These are phyloP conservation scores for Podospora fimiseda DNA, from an alignment of 495 filamentous ascomycete genomes.

Conservation along the genomic window DNA sequence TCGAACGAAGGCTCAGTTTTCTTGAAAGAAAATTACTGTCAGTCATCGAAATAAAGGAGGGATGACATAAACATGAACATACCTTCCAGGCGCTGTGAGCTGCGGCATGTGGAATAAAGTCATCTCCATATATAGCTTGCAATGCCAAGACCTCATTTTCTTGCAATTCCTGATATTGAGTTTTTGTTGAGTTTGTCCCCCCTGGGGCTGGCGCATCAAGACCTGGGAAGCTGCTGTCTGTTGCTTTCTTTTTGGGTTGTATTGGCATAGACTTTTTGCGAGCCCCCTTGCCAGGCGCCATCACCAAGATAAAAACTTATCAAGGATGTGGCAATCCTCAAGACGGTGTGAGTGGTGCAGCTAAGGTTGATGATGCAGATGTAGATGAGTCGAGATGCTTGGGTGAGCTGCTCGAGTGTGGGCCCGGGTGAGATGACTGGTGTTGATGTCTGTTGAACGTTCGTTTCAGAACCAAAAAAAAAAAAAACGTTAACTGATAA, in stretches of 20 bases:
- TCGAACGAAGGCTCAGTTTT: slow-evolving; percentile 79
- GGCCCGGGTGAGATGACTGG: too few relatives aligned
- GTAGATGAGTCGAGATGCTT: slow-evolving; percentile 1
- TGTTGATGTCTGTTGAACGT: too few relatives aligned
- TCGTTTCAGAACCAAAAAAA: too few relatives aligned
- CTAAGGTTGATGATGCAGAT: too few relatives aligned
- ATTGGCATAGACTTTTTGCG: slow-evolving; percentile 25
- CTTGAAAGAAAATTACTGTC: slow-evolving; percentile 25
- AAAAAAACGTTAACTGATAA: too few relatives aligned
- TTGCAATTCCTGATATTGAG: slow-evolving; percentile 79
- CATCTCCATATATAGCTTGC: slow-evolving; percentile 85
- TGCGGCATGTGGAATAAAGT: slow-evolving; percentile 68
- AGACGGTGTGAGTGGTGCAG: too few relatives aligned
- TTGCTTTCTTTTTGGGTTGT: slow-evolving; percentile 29
- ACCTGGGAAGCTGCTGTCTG: slow-evolving; percentile 36
- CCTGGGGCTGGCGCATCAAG: slow-evolving; percentile 34
- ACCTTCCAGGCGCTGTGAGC: slow-evolving; percentile 84
- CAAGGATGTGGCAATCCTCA: too few relatives aligned
- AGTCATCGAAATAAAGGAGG: slow-evolving; percentile 4
- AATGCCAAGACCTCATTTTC: slow-evolving; percentile 82
- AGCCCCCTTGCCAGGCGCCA: slow-evolving; percentile 40
- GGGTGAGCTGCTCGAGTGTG: too few relatives aligned
- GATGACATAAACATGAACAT: slow-evolving; percentile 12
- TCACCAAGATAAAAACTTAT: slow-evolving; percentile 18
- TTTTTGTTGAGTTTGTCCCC: slow-evolving; percentile 26